Conservation (phyloP, 148 eudicot species). For the Silene uniflora region DNA sequence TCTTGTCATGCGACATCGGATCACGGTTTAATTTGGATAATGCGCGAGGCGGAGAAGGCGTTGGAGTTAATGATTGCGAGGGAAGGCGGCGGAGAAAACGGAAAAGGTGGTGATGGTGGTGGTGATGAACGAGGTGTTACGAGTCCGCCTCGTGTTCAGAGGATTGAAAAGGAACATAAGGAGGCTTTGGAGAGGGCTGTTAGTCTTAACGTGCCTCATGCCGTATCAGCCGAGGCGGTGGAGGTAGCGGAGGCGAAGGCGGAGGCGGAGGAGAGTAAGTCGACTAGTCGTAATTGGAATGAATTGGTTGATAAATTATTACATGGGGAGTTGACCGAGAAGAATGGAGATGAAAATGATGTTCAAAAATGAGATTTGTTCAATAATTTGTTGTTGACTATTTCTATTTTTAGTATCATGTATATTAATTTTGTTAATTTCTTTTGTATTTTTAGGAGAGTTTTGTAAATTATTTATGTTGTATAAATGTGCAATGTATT, state of each 20-base stretch:
- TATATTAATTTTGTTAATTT: no score
- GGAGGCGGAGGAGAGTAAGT: background rate
- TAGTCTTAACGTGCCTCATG: slow-evolving; percentile 77
- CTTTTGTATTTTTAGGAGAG: no score
- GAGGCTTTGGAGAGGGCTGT: slow-evolving; percentile 91
- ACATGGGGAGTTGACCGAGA: slow-evolving; percentile 24
- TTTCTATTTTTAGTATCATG: background rate
- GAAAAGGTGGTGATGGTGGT: background rate
- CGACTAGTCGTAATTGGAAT: slow-evolving; percentile 43
- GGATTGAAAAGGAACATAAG: slow-evolving; percentile 75
- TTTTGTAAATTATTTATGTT: no score
- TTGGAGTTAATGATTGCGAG: slow-evolving; percentile 40
- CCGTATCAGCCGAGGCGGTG: slow-evolving; percentile 25
- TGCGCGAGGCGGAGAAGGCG: slow-evolving; percentile 72
- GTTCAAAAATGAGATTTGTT: slow-evolving; percentile 8
- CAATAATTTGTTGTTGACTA: no score
- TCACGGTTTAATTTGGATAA: slow-evolving; percentile 85
- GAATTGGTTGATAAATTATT: slow-evolving; percentile 55
- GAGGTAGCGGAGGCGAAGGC: background rate
- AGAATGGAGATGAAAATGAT: slow-evolving; percentile 17
- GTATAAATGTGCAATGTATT: no score
- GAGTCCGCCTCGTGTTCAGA: slow-evolving; percentile 62
- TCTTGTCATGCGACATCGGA: slow-evolving; percentile 86
- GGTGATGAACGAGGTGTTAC: slow-evolving; percentile 26
- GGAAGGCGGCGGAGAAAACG: background rate